phyloP scores from a whole-genome alignment of 1,284 basidiomycete species.

The Boletus sp. region DNA sequence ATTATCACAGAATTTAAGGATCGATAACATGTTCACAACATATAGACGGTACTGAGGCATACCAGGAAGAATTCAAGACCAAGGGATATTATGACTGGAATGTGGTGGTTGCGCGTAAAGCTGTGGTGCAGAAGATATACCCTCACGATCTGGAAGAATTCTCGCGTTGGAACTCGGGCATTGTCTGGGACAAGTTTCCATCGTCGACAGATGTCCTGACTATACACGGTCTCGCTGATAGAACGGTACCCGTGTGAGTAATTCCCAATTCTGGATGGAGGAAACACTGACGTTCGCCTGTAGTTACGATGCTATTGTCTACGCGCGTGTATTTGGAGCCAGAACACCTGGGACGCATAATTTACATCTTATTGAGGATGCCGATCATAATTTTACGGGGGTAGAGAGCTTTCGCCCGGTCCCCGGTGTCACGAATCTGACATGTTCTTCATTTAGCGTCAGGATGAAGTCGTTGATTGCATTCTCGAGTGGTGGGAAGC shows the following conservation, averaged over 20 bases:
- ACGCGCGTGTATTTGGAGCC: conserved; percentile 54
- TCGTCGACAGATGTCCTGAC: conserved; percentile 56
- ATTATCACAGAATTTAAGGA: conserved; percentile 1
- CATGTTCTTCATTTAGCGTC: conserved; percentile 32
- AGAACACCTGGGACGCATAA: conserved; percentile 63
- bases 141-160: conserved; percentile 58
- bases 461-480: conserved; percentile 57
- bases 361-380: conserved; percentile 61
- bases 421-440: conserved; percentile 5
- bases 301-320: conserved; percentile 70
- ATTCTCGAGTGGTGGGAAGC: conserved; percentile 61
- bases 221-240: conserved; percentile 63
- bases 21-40: conserved; percentile 5
- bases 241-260: conserved; percentile 62
- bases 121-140: conserved; percentile 48
- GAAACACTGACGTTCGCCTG: conserved; percentile 2
- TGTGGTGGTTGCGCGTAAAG: conserved; percentile 57
- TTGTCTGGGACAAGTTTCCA: conserved; percentile 66
- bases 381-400: conserved; percentile 71
- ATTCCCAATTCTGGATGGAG: background rate
- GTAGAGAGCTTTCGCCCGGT: conserved; percentile 30
- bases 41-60: conserved; percentile 34
- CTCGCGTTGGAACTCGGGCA: conserved; percentile 55
- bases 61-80: conserved; percentile 46
- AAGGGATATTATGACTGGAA: conserved; percentile 59